These are phyloP conservation scores for Psidium guajava DNA, from an alignment of 345 rosid species.

Conservation along the genomic window DNA sequence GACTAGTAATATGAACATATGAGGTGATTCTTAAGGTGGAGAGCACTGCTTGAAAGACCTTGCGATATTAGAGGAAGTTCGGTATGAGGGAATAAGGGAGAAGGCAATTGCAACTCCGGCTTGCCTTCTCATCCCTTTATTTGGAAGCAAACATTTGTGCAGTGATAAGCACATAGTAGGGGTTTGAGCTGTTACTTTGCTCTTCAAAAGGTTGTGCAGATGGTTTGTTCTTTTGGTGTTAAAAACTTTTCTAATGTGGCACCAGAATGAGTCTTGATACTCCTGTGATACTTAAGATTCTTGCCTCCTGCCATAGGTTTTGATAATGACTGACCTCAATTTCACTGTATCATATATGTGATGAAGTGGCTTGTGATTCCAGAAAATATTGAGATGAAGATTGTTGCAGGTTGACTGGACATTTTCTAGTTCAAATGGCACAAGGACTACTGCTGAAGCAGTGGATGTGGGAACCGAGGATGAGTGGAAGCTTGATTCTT, in stretches of 20 bases:
- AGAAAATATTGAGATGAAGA: not conserved
- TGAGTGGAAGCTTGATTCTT: slow-evolving; percentile 79
- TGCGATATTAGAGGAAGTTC: not conserved
- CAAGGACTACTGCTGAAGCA: slow-evolving; percentile 54
- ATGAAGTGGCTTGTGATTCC: not conserved
- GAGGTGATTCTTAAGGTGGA: not conserved
- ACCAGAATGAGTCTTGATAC: not conserved
- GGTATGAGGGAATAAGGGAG: not conserved
- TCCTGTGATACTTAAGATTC: not conserved
- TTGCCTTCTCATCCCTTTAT: not conserved
- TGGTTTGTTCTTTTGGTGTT: not conserved
- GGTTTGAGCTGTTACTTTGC: not conserved
- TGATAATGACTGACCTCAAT: not conserved
- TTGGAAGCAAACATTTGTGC: not conserved
- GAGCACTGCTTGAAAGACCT: not conserved
- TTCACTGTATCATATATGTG: not conserved
- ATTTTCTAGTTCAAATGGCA: slow-evolving; percentile 60
- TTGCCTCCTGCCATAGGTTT: not conserved
- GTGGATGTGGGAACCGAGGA: slow-evolving; percentile 92
- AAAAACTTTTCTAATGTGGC: not conserved
- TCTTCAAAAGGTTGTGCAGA: not conserved
- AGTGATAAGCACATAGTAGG: not conserved
- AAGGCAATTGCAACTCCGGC: not conserved
- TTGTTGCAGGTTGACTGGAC: slow-evolving; percentile 59
- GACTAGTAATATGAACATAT: not conserved